Evolutionary conservation across 1,284 basidiomycete genomes (phyloP), one percentile per base, ranked within the genome.

Genomic region (Trametes pubescens): DNA sequence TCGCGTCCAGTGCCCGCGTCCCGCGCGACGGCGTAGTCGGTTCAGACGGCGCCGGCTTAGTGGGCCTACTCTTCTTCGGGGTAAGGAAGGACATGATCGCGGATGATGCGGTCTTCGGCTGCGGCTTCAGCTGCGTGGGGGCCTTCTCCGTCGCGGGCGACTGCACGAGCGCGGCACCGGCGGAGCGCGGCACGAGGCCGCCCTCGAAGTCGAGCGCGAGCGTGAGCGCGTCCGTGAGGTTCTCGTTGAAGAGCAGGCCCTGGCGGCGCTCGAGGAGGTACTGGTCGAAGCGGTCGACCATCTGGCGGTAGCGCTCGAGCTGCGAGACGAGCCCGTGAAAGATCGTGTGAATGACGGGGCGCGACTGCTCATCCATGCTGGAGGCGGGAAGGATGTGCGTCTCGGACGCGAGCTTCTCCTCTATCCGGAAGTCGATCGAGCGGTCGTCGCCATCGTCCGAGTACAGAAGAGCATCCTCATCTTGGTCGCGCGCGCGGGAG

Each of bases 181-280:
- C 59, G 14, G 70, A 64, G 52, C 66, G 68, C 9, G 69, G 66
- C 22, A 62, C 35, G 5, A 60, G 32, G 43, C 56, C 66, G 6
- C 67, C 69, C 6, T 80, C 78, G 32, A 90, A 77, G 64, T 93
- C 91, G 58, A 94, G 78, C 40, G 84, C 84, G 49, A 93, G 81
- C 51, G 82, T 91, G 69, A 99, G 81, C 1, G 96, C 96, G 72
- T 98, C 97, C 21, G 90, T 93, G 35, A 98, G 79, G 73, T 97
- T 96, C 77, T 98, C 96, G 1, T 92, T 92, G 76, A 97, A 98
- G 26, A 98, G 80, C 21, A 99, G 80, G 2, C 96, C 96, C 73
- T 93, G 91, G 40, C 97, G 84, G 32, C 97, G 87, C 77, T 99
- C 95, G 1, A 87, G 77, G 2, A 99, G 85, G 71, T 89, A 93